Base-by-base conservation (phyloP, 2,329 filamentous ascomycete species). In the Trichoderma sp. region DNA sequence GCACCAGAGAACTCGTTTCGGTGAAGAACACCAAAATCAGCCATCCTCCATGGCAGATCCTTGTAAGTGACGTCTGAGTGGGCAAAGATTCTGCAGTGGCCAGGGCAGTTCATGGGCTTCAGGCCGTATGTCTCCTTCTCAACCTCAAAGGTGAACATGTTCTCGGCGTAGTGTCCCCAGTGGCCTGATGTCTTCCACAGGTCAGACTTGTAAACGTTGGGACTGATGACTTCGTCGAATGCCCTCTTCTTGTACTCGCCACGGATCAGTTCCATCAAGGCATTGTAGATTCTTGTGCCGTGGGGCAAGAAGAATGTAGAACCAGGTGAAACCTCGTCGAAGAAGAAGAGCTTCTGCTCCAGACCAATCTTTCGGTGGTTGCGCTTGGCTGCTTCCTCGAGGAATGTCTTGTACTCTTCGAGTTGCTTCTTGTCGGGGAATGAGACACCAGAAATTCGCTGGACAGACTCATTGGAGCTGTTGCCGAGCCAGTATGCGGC, bases 81-180 rank as follows among this genome's bases (percentile, higher is more conserved):
- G 64, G 88, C 89, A 81, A 97, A 97, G 78, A 98, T 92, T 75
- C 96, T 84, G 82, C 93, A 97, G 83, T 98, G 95, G 32, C 94
- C 94, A 4, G 96, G 96, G 83, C 96, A 99, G 85, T 98, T 98
- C 96, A 98, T 98, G 32, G 95, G 95, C 85, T 98, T 98, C 66
- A 98, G 84, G 18, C 91, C 94, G 73, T 82, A 84, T 62, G 80
- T 79, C 76, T 83, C 92, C 86, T 97, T 97, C 81, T 98, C 95
- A 36, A 92, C 84, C 70, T 90, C 86, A 76, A 97, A 90, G 53
- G 85, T 82, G 76, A 88, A 88, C 95, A 98, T 98, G 83, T 98
- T 95, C 74, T 98, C 95, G 79, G 94, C 90, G 86, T 98, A 84
- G 75, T 83, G 82, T 73, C 92, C 89, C 95, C 95, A 98, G 82